Conservation (phyloP, 345 rosid species). For the Moricandia arvensis region DNA sequence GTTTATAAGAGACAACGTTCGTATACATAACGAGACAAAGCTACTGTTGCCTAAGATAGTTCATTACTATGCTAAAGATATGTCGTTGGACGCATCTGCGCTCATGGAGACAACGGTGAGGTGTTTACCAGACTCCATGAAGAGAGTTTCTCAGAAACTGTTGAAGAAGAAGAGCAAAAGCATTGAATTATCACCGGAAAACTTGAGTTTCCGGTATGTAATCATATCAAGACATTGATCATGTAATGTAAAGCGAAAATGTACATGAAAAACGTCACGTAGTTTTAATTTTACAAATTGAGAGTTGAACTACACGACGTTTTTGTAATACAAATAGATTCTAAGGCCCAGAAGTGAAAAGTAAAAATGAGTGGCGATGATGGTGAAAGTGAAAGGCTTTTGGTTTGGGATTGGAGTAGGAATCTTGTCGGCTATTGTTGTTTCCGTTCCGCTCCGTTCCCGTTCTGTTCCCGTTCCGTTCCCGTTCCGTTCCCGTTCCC, state of each 20-base stretch:
- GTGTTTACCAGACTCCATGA: conserved; percentile 47
- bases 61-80: conserved; percentile 61
- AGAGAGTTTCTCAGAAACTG: conserved; percentile 46
- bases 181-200: conserved; percentile 58
- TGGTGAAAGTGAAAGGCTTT: conserved; percentile 33
- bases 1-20: conserved; percentile 52
- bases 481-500: too few species aligned
- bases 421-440: conserved; percentile 35
- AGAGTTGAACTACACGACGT: conserved; percentile 22
- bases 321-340: conserved; percentile 4
- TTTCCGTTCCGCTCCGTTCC: too few species aligned
- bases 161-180: conserved; percentile 40
- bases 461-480: too few species aligned
- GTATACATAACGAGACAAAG: conserved; percentile 59
- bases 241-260: not conserved
- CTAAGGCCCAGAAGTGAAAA: conserved; percentile 25
- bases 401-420: not conserved
- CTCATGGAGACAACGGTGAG: conserved; percentile 41
- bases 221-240: conserved; percentile 40
- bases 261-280: conserved; percentile 5
- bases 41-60: conserved; percentile 59
- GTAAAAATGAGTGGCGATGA: conserved; percentile 5
- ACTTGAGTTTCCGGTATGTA: conserved; percentile 63
- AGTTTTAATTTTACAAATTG: not conserved
- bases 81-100: conserved; percentile 45